Conservation (phyloP, 2,329 filamentous ascomycete genomes). For the Diaporthe australafricana region DNA sequence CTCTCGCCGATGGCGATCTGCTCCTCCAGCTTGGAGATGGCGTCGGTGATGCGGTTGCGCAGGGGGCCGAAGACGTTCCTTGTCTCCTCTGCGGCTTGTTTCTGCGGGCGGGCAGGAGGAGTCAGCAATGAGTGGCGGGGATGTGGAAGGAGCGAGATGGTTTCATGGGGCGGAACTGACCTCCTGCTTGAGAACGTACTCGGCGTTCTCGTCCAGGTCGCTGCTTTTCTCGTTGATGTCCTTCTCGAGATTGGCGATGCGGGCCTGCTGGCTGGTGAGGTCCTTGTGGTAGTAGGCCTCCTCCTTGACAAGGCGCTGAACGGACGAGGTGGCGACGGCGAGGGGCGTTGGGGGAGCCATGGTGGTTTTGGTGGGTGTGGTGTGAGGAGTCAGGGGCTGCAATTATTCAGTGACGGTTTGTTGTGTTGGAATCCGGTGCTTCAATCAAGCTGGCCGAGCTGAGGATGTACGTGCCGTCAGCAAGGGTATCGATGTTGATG, state of each 20-base stretch:
- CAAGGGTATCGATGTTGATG: not conserved
- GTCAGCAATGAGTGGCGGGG: not conserved
- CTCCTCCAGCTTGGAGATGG: slow-evolving; percentile 79
- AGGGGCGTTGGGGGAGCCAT: slow-evolving; percentile 86
- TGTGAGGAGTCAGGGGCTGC: not conserved
- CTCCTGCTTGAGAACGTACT: slow-evolving; percentile 87
- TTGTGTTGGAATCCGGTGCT: not conserved
- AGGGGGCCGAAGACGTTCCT: slow-evolving; percentile 83
- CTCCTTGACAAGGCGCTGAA: slow-evolving; percentile 90
- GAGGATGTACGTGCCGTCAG: not conserved
- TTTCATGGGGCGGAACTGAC: too few species aligned
- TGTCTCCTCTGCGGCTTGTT: slow-evolving; percentile 87
- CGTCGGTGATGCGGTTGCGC: slow-evolving; percentile 76
- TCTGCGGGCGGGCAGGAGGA: slow-evolving; percentile 59
- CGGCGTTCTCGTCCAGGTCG: slow-evolving; percentile 78
- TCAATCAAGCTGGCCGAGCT: not conserved
- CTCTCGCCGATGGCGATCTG: slow-evolving; percentile 75
- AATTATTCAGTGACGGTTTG: too few species aligned
- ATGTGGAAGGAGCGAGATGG: not conserved
- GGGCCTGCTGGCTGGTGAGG: slow-evolving; percentile 77
- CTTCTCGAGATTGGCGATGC: slow-evolving; percentile 75
- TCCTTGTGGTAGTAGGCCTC: slow-evolving; percentile 92
- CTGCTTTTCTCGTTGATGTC: slow-evolving; percentile 63
- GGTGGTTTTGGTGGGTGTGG: slow-evolving; percentile 36
- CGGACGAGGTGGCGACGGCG: slow-evolving; percentile 81